Base-by-base conservation (phyloP, 2,329 filamentous ascomycete species). In the Tolypocladium amazonense region DNA sequence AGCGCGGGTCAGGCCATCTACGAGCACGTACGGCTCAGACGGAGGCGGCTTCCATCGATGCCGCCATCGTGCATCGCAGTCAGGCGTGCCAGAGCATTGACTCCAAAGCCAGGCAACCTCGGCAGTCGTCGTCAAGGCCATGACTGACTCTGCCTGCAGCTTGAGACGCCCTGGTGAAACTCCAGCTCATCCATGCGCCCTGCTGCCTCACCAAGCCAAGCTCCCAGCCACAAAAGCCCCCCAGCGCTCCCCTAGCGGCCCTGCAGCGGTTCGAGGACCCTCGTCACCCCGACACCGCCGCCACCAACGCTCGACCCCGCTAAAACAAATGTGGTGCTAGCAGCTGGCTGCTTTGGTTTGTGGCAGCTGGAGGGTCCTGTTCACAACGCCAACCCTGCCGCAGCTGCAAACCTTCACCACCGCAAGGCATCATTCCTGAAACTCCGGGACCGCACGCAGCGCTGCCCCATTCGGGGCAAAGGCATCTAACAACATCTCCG, bases 401-500 rank as follows among this genome's bases (percentile, higher is more conserved):
- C 30, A 53, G 27, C 47, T 35, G 20, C 30, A 15, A 20, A n/a
- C 35, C 30, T 54, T 54, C 50, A 54, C 50, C 50, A 35, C 50
- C 30, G 3, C 30, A 14, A 53, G 15, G 20, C 20, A n/a, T 14
- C 50, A 5, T 52, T 23, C n/a, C 41, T 11, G 47, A 52, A 52
- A 2, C 30, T 35, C 30, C 18, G 30, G 30, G 30, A 15, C 50
- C 50, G 50, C 50, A 37, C 50, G 20, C 50, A 35, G 11, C 30
- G 30, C 30, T 7, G 30, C 20, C 33, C 9, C 23, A 23, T 23
- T 11, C 2, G 30, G 18, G 50, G 11, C 2, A 8, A 23, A 23
- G 15, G 9, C 20, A 18, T 15, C 30, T 33, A 23, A 1, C 50
- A 35, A 20, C 60, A 72, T 74, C 67, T 68, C 67, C 53, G 20